Percentiles rank a stretch among this genome's conserved stretches.
These are phyloP conservation scores for Boletus semigastroideus DNA, from an alignment of 1,284 basidiomycete species.

Conservation along the genomic window DNA sequence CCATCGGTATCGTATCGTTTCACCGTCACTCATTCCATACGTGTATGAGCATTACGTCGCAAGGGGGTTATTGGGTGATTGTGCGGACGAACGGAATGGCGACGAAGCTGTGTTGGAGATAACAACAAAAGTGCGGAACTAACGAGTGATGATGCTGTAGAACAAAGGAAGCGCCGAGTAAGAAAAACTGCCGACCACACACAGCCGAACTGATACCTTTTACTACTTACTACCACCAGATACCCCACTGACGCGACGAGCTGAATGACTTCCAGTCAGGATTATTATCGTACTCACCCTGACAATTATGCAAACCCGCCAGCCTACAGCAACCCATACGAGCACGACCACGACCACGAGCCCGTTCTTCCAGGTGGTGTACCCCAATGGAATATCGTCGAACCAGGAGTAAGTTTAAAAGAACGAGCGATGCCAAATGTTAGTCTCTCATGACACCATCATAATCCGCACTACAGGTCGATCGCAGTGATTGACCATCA, in stretches of 20 bases:
- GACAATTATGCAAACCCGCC: conserved; percentile 16
- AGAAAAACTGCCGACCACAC: conserved; percentile 18
- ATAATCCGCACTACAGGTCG: conserved; percentile 14
- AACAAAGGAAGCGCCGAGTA: conserved; percentile 1
- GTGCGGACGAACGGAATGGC: conserved; percentile 4
- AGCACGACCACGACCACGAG: conserved; percentile 27
- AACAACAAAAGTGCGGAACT: background rate
- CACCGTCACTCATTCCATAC: background rate
- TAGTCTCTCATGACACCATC: conserved; percentile 23
- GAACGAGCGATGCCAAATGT: conserved; percentile 32
- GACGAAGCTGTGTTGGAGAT: background rate
- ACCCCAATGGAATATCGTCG: conserved; percentile 23
- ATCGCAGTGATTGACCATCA: conserved; percentile 28
- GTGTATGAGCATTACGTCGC: background rate
- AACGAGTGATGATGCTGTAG: background rate
- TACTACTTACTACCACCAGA: background rate
- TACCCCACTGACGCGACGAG: conserved; percentile 17
- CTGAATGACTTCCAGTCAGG: conserved; percentile 26
- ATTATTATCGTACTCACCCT: conserved; percentile 19
- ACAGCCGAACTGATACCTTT: conserved; percentile 3
- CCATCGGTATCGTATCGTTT: too few relatives aligned
- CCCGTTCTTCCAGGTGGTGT: conserved; percentile 33
- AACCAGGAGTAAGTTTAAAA: conserved; percentile 19
- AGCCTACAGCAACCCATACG: conserved; percentile 2
- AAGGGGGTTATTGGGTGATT: background rate